Conservation (phyloP, 305 asterid species). For the Andrographis paniculata region DNA sequence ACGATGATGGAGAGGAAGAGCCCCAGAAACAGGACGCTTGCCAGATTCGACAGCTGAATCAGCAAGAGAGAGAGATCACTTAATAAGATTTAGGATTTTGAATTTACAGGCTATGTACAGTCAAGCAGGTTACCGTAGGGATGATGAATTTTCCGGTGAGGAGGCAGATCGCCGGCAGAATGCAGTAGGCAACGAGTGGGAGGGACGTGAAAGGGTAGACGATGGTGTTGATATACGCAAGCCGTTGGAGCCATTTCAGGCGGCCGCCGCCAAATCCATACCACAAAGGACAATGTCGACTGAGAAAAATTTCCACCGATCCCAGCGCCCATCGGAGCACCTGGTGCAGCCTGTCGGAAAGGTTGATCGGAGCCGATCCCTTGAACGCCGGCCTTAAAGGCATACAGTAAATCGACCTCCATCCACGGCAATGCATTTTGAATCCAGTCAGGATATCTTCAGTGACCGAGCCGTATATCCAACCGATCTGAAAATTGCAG, state of each 20-base stretch:
- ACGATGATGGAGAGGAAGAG: slow-evolving; percentile 76
- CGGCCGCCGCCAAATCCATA: slow-evolving; percentile 94
- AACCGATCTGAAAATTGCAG: slow-evolving; percentile 57
- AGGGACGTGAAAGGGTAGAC: slow-evolving; percentile 95
- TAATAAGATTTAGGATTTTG: background rate
- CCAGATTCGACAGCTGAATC: slow-evolving; percentile 68
- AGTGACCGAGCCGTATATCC: slow-evolving; percentile 95
- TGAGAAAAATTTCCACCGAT: slow-evolving; percentile 86
- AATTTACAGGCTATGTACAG: background rate
- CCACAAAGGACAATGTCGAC: slow-evolving; percentile 95
- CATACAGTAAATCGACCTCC: slow-evolving; percentile 98
- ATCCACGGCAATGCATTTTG: slow-evolving; percentile 99
- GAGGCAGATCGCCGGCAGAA: slow-evolving; percentile 79
- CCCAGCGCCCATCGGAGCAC: slow-evolving; percentile 98
- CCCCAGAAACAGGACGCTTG: slow-evolving; percentile 75
- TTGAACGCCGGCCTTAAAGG: slow-evolving; percentile 92
- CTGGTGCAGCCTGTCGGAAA: slow-evolving; percentile 96
- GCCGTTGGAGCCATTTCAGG: slow-evolving; percentile 78
- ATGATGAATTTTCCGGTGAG: slow-evolving; percentile 91
- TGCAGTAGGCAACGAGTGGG: slow-evolving; percentile 88
- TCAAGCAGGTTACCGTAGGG: slow-evolving; percentile 59
- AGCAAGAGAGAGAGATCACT: background rate
- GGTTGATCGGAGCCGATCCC: slow-evolving; percentile 95
- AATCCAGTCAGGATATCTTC: slow-evolving; percentile 95
- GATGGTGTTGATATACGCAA: slow-evolving; percentile 86